These are phyloP conservation scores for Phaseolus coccineus DNA, from an alignment of 331 rosid species.

Conservation along the genomic window DNA sequence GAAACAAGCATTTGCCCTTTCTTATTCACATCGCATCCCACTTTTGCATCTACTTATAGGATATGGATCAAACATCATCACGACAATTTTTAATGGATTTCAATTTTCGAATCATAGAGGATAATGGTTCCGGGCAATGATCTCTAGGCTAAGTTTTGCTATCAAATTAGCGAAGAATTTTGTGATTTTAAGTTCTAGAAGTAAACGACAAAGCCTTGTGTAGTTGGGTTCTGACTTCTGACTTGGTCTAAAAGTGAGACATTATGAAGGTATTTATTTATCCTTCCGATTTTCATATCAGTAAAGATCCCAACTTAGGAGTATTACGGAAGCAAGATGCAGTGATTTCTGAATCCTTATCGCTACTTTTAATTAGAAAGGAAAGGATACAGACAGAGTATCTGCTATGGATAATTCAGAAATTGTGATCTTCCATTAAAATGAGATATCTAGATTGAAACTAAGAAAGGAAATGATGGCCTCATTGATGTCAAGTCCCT, in stretches of 20 bases:
- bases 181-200: background rate
- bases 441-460: constrained; percentile 40
- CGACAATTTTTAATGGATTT: background rate
- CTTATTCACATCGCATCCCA: background rate
- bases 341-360: constrained; percentile 2
- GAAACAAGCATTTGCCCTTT: background rate
- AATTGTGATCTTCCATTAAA: constrained; percentile 34
- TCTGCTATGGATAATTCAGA: constrained; percentile 29
- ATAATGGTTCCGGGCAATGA: background rate
- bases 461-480: constrained; percentile 38
- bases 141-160: background rate
- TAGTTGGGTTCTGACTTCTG: background rate
- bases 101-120: background rate
- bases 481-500: constrained; percentile 31
- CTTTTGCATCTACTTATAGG: background rate
- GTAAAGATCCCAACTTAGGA: background rate
- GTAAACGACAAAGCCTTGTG: background rate
- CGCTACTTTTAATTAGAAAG: background rate
- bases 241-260: background rate
- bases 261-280: background rate
- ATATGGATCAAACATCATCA: background rate
- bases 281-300: background rate
- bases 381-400: constrained; percentile 11
- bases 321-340: constrained; percentile 7
- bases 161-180: background rate